These are phyloP conservation scores for Ophiognomonia clavigignenti-juglandacearum DNA, from an alignment of 2,329 filamentous ascomycete genomes.

Conservation along the genomic window DNA sequence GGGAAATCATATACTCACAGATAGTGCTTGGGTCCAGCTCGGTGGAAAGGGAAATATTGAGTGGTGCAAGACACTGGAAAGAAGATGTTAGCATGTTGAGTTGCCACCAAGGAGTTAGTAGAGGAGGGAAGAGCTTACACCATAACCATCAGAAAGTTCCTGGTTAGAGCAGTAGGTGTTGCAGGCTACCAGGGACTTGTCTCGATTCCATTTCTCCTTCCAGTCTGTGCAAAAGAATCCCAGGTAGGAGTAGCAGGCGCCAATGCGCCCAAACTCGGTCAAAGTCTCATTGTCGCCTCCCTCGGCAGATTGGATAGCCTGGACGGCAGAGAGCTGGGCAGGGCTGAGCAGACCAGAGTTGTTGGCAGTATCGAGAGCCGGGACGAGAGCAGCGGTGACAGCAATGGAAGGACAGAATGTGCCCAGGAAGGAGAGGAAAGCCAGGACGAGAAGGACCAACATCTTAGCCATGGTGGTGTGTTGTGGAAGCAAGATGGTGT, in stretches of 20 bases:
- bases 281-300: background rate
- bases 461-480: no score
- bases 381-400: background rate
- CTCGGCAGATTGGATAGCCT: background rate
- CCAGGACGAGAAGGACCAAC: background rate
- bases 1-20: background rate
- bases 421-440: background rate
- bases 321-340: no score
- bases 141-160: background rate
- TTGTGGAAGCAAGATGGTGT: no score
- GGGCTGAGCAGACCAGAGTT: no score
- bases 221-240: slow-evolving; percentile 20
- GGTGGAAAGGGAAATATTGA: background rate
- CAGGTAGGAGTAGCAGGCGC: background rate
- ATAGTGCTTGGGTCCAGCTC: background rate
- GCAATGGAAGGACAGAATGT: background rate
- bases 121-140: background rate
- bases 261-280: background rate
- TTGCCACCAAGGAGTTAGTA: background rate
- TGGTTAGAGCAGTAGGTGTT: slow-evolving; percentile 15
- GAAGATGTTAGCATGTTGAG: background rate
- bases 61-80: background rate
- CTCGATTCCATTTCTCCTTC: slow-evolving; percentile 39
- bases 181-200: slow-evolving; percentile 37
- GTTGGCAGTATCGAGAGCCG: background rate